Percentiles rank a stretch among this genome's conserved stretches.
Conservation (phyloP, 1,284 basidiomycete species). For the Wolfiporia cocos region DNA sequence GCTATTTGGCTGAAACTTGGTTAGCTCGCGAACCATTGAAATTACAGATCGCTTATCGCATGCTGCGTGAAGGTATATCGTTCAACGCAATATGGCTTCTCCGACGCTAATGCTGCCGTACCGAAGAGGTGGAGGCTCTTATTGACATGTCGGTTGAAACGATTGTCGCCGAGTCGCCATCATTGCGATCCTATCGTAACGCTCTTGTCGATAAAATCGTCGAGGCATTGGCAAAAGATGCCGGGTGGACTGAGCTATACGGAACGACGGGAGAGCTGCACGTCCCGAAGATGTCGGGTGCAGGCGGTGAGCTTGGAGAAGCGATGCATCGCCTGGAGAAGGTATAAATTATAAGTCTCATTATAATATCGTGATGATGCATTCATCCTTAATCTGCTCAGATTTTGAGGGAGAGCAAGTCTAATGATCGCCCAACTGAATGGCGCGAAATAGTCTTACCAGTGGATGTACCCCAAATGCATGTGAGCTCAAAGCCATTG, state of each 20-base stretch:
- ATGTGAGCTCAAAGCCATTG: conserved; percentile 40
- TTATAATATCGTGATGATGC: too few relatives aligned
- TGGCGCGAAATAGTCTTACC: conserved; percentile 76
- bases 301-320: conserved; percentile 31
- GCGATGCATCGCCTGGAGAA: conserved; percentile 27
- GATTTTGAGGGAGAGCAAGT: too few relatives aligned
- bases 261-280: conserved; percentile 60
- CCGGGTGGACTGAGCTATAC: conserved; percentile 63
- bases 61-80: conserved; percentile 63
- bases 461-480: conserved; percentile 77
- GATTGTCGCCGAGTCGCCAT: conserved; percentile 29
- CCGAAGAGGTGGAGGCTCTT: conserved; percentile 54
- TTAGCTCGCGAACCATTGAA: conserved; percentile 57
- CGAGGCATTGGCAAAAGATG: conserved; percentile 54
- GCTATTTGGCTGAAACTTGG: background rate
- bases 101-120: background rate
- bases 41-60: conserved; percentile 63
- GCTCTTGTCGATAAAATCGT: conserved; percentile 42
- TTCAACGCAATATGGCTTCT: conserved; percentile 3
- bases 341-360: too few relatives aligned
- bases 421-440: too few relatives aligned
- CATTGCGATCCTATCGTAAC: conserved; percentile 26
- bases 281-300: conserved; percentile 38
- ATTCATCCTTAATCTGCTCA: too few relatives aligned
- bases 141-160: conserved; percentile 44